Conservation (phyloP, 2,329 filamentous ascomycete species). For the Colletotrichum graminicola region DNA sequence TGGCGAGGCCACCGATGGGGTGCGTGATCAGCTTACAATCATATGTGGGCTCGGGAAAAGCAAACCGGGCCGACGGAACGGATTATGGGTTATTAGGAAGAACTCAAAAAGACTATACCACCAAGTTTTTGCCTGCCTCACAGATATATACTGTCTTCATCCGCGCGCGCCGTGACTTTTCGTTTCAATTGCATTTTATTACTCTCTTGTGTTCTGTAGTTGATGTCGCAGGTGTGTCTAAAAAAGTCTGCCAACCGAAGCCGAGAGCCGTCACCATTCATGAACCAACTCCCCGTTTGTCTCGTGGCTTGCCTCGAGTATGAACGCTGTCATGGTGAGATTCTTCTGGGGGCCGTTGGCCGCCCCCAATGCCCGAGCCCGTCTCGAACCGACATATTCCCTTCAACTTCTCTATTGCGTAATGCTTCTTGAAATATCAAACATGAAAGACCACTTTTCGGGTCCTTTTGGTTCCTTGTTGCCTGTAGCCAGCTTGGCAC, state of each 20-base stretch:
- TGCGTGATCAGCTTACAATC: slow-evolving; percentile 36
- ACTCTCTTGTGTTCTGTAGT: background rate
- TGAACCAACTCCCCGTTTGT: slow-evolving; percentile 2
- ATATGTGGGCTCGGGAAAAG: slow-evolving; percentile 30
- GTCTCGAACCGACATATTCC: slow-evolving; percentile 6
- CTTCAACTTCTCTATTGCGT: slow-evolving; percentile 18
- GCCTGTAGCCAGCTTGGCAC: slow-evolving; percentile 24
- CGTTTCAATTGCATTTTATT: background rate
- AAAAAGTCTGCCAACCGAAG: background rate
- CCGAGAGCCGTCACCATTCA: background rate
- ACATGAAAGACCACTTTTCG: slow-evolving; percentile 16
- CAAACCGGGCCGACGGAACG: slow-evolving; percentile 38
- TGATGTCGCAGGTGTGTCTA: background rate
- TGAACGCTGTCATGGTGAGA: background rate
- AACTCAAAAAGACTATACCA: slow-evolving; percentile 42
- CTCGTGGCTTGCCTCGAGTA: slow-evolving; percentile 2
- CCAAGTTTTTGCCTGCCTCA: slow-evolving; percentile 42
- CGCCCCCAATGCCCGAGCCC: background rate
- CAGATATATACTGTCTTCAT: background rate
- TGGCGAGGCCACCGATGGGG: slow-evolving; percentile 33
- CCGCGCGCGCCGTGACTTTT: background rate
- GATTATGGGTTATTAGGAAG: slow-evolving; percentile 42
- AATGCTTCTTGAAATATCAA: slow-evolving; percentile 33
- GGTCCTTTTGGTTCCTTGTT: slow-evolving; percentile 8
- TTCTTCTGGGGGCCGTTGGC: slow-evolving; percentile 1